phyloP scores from a whole-genome alignment of 2,329 filamentous ascomycete genomes.

The Penicillium sclerotigenum region DNA sequence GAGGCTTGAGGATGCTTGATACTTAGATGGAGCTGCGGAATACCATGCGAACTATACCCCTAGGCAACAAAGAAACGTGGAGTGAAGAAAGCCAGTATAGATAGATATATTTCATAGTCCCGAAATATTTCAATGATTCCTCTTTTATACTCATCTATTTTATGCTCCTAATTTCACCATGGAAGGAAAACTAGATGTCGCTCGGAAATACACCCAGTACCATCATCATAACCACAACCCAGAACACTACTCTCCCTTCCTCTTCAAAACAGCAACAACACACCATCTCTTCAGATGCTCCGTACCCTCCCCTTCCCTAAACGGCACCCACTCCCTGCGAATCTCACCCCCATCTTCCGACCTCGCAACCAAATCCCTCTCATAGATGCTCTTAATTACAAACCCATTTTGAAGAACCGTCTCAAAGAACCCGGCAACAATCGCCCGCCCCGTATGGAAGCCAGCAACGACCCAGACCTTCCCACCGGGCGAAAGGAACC shows the following conservation, averaged over 20 bases:
- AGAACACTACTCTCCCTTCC: constrained; percentile 10
- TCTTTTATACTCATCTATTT: neutral
- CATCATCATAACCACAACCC: neutral
- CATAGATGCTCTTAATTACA: constrained; percentile 52
- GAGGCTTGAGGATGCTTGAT: constrained; percentile 36
- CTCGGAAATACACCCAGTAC: neutral
- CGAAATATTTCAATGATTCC: neutral
- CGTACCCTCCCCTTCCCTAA: constrained; percentile 47
- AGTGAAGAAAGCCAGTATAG: neutral
- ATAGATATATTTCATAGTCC: too few relatives aligned
- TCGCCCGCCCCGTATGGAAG: constrained; percentile 58
- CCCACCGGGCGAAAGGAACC: constrained; percentile 48
- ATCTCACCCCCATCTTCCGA: constrained; percentile 43
- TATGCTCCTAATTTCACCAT: neutral
- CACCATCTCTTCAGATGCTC: constrained; percentile 58
- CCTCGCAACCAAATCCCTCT: constrained; percentile 50
- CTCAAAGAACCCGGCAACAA: constrained; percentile 57
- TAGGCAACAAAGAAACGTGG: neutral
- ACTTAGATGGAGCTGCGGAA: neutral
- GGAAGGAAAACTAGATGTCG: neutral
- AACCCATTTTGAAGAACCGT: constrained; percentile 44
- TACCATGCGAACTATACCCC: neutral
- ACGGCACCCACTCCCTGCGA: constrained; percentile 42
- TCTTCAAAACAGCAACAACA: constrained; percentile 48
- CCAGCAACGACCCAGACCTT: constrained; percentile 54